These are phyloP conservation scores for Colletotrichum spinosum DNA, from an alignment of 2,329 filamentous ascomycete genomes.

Conservation along the genomic window DNA sequence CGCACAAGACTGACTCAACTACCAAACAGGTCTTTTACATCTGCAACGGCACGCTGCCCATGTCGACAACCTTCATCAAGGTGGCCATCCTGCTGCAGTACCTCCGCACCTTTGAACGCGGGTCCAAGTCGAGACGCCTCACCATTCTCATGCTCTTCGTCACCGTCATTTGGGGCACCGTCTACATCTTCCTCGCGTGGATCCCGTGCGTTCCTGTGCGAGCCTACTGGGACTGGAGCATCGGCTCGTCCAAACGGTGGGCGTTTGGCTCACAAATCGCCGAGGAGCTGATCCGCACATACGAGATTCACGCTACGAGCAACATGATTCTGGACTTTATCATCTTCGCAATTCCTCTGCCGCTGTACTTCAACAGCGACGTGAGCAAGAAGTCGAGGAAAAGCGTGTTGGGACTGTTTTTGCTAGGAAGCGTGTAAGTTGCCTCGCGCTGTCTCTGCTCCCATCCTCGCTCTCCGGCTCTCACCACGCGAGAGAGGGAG, in stretches of 20 bases:
- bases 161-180: conserved; percentile 45
- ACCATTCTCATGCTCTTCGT: conserved; percentile 40
- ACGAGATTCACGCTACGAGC: conserved; percentile 43
- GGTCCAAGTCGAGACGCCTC: conserved; percentile 30
- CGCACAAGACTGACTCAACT: not conserved
- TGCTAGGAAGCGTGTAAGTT: conserved; percentile 47
- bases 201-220: conserved; percentile 47
- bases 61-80: conserved; percentile 39
- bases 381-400: conserved; percentile 45
- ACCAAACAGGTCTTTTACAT: conserved; percentile 36
- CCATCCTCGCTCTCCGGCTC: no score
- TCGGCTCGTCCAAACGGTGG: conserved; percentile 35
- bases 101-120: conserved; percentile 35
- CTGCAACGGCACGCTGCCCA: conserved; percentile 36
- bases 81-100: conserved; percentile 40
- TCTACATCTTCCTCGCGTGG: conserved; percentile 46
- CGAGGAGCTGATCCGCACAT: conserved; percentile 42
- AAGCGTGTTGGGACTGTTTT: conserved; percentile 44
- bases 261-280: conserved; percentile 45
- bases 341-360: conserved; percentile 47
- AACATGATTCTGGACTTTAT: conserved; percentile 48
- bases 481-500: no score
- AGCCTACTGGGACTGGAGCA: conserved; percentile 46
- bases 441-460: not conserved
- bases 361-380: conserved; percentile 44